Evolutionary conservation across 768 basidiomycete genomes (phyloP), one percentile per base, ranked within the genome.

Genomic region (Tubosaeta sp.): DNA sequence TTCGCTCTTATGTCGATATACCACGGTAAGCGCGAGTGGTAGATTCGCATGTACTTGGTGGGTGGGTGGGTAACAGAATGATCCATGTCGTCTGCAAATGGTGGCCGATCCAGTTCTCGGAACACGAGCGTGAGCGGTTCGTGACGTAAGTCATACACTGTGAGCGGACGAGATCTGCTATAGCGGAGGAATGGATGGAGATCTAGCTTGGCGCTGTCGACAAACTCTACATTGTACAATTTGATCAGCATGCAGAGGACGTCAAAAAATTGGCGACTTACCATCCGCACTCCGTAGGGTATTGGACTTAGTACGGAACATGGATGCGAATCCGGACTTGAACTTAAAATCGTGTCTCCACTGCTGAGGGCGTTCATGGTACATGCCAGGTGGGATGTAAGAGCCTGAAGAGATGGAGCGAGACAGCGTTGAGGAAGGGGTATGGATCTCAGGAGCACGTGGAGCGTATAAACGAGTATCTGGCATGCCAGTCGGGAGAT

Each of bases 21-120:
- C 86, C 86, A 87, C 0, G 86, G 85, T 1, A 84, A 67, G 31
- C 71, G 69, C 0, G 76, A 66, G 63, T 84, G 82, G 58, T 74
- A 80, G 44, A 87, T 59, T 12, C 82, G 80, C 71, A 86, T 76
- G 49, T 65, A 66, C 6, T 67, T 59, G 0, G 76, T 67, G 2
- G 80, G 73, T 1, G 83, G 83, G 35, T 71, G 69, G 13, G 78
- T 79, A 21, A 77, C 79, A 46, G 80, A 72, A 39, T 80, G 81
- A 12, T 73, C 70, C 55, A 83, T 74, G 59, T 86, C 83, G 44
- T 72, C 73, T 5, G 62, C 53, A 52, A 76, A 78, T 30, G 71
- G 71, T 1, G 59, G 64, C 4, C 78, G 76, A 8, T 66, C 54
- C 21, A 83, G 64, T 18, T 66, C 74, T 46, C 73, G 74, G 60